phyloP scores from a whole-genome alignment of 2,329 filamentous ascomycete genomes.

The Botryotinia globosa region DNA sequence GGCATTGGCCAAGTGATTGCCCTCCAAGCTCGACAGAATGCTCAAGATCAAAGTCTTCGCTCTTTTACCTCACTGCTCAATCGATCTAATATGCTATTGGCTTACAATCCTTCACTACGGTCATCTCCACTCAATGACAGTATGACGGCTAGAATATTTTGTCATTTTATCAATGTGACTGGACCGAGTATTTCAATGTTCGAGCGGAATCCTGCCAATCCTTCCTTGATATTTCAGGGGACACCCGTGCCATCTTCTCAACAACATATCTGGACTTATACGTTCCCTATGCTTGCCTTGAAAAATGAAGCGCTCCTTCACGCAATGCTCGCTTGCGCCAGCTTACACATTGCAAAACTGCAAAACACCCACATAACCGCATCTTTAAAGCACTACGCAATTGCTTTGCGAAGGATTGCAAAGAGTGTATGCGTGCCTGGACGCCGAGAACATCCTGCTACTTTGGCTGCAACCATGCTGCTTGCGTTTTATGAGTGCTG shows the following conservation, averaged over 20 bases:
- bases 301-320: slow-evolving; percentile 85
- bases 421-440: slow-evolving; percentile 68
- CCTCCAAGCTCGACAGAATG: slow-evolving; percentile 34
- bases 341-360: slow-evolving; percentile 82
- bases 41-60: slow-evolving; percentile 40
- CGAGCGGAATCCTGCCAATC: slow-evolving; percentile 76
- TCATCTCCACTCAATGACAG: slow-evolving; percentile 76
- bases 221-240: slow-evolving; percentile 63
- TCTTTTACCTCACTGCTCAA: slow-evolving; percentile 47
- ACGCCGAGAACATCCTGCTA: slow-evolving; percentile 71
- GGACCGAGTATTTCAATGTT: slow-evolving; percentile 84
- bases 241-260: slow-evolving; percentile 59
- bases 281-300: slow-evolving; percentile 78
- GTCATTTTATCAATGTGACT: slow-evolving; percentile 87
- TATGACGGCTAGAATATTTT: slow-evolving; percentile 78
- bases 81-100: slow-evolving; percentile 53
- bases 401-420: slow-evolving; percentile 75
- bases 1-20: slow-evolving; percentile 28
- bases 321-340: slow-evolving; percentile 82
- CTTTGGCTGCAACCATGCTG: slow-evolving; percentile 81
- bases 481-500: slow-evolving; percentile 93
- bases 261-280: slow-evolving; percentile 68
- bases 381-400: slow-evolving; percentile 88
- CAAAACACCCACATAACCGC: slow-evolving; percentile 72
- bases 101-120: slow-evolving; percentile 62